Base-by-base conservation (phyloP, 306 rosid genomes). In the Castanopsis chinensis region DNA sequence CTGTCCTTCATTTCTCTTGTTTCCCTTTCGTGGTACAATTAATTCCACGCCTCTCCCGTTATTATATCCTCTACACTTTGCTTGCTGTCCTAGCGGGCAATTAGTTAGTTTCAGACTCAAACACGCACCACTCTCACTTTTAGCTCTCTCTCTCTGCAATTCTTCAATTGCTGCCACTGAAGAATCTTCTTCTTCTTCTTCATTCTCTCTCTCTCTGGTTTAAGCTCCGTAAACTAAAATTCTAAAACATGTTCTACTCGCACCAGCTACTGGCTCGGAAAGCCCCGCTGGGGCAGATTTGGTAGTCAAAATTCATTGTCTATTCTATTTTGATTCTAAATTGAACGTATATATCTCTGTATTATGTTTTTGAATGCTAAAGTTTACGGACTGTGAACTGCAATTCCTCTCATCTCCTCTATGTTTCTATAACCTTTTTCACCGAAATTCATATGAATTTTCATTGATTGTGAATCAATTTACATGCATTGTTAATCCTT, bases 201-300 rank as follows among this genome's bases (percentile, higher is more conserved):
- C 27, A 0, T 25, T 37, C 43, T 37, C 43, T 37, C 35, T 32
- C 33, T 32, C 33, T 32, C 5, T 32, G 33, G 61, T 78, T 74
- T 19, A 27, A 30, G 23, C 51, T 65, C 28, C 18, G 3, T 54
- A 32, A 68, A 70, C 55, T n/a, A 63, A 3, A 51, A 12, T 64
- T 35, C 56, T 4, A 11, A 27, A 43, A 71, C 17, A 93, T 91
- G 97, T 91, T 93, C 80, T 93, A 91, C 95, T 91, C 97, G 19
- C 97, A 90, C 69, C 92, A 91, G 83, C 92, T 91, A 56, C 95
- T 93, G 9, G 97, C 97, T 63, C 91, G 98, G 53, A 93, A 93
- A 56, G 95, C 93, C 57, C 93, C 95, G 11, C 89, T 93, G 13
- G 97, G 98, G 32, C 92, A 93, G 86, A 93, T 93, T 58, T 93